Evolutionary conservation across 345 rosid species (phyloP).

Genomic region (Lepidium africanum): DNA sequence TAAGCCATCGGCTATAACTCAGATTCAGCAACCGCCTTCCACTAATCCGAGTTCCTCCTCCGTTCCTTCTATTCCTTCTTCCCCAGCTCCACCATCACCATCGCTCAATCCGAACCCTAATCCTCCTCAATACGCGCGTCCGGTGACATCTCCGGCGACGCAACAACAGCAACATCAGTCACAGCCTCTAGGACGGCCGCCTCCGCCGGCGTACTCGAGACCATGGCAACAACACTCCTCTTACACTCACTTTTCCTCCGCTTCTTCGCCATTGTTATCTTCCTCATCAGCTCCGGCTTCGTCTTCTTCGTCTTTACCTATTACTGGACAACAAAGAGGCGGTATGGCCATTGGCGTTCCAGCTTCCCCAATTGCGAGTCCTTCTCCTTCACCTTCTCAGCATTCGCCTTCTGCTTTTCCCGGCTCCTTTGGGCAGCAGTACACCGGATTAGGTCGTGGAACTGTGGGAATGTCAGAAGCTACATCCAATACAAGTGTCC

Average conservation of each 20-base stretch:
- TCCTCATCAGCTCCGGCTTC: conserved; percentile 31
- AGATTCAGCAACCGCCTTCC: conserved; percentile 14
- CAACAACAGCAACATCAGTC: conserved; percentile 23
- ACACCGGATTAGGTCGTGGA: conserved; percentile 49
- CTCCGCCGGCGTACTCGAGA: conserved; percentile 39
- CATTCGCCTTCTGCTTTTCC: conserved; percentile 48
- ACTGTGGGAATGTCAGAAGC: conserved; percentile 41
- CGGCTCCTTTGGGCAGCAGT: conserved; percentile 59
- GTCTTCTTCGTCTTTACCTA: conserved; percentile 32
- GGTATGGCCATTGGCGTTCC: conserved; percentile 69
- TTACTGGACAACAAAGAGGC: conserved; percentile 42
- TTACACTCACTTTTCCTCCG: conserved; percentile 40
- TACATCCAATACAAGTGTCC: conserved; percentile 32
- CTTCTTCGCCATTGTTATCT: conserved; percentile 30
- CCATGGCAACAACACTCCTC: conserved; percentile 68
- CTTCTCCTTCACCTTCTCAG: conserved; percentile 42
- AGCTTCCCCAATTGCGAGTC: conserved; percentile 34
- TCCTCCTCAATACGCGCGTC: conserved; percentile 17
- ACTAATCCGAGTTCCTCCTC: conserved; percentile 12
- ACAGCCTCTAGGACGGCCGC: conserved; percentile 27
- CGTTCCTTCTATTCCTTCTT: conserved; percentile 13
- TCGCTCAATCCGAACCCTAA: conserved; percentile 31
- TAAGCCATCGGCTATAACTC: conserved; percentile 10
- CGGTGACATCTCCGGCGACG: conserved; percentile 29
- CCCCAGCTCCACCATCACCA: conserved; percentile 19